Percentiles rank a stretch among this genome's conserved stretches.
Evolutionary conservation across 306 rosid genomes (phyloP).

Genomic region (Datisca glomerata): DNA sequence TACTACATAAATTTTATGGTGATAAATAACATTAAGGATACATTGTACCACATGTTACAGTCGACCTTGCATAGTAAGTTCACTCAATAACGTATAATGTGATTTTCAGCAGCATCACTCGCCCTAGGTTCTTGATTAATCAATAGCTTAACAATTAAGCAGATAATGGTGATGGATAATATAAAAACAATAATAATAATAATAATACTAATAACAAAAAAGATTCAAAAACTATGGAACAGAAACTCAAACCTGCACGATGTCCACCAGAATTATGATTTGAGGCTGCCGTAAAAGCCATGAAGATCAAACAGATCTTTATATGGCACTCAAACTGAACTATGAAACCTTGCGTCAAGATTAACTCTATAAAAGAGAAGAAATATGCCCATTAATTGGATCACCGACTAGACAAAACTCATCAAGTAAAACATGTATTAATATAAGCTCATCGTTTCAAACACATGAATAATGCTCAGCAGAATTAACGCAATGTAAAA

Average conservation of each 20-base stretch:
- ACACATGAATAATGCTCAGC: not conserved
- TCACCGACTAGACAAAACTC: constrained; percentile 15
- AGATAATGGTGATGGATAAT: too few relatives aligned
- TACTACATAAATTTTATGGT: too few relatives aligned
- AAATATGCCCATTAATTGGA: constrained; percentile 13
- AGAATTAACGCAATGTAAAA: too few relatives aligned
- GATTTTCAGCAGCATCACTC: too few relatives aligned
- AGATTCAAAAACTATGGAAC: not conserved
- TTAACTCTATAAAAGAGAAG: too few relatives aligned
- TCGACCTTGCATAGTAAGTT: too few relatives aligned
- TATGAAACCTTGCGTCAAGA: too few relatives aligned
- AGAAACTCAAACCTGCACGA: constrained; percentile 42
- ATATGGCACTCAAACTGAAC: constrained; percentile 8
- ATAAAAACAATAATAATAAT: not conserved
- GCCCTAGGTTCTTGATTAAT: too few relatives aligned
- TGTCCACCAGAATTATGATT: constrained; percentile 31
- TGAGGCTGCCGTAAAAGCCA: constrained; percentile 41
- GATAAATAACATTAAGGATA: too few relatives aligned
- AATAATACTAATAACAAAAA: not conserved
- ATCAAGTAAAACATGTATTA: constrained; percentile 13
- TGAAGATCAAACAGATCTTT: constrained; percentile 16
- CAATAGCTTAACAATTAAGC: too few relatives aligned
- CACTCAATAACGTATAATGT: too few relatives aligned
- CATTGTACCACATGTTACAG: too few relatives aligned
- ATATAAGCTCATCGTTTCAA: not conserved